phyloP scores from a whole-genome alignment of 805 yeast genomes.

The Suhomyces kilbournensis region DNA sequence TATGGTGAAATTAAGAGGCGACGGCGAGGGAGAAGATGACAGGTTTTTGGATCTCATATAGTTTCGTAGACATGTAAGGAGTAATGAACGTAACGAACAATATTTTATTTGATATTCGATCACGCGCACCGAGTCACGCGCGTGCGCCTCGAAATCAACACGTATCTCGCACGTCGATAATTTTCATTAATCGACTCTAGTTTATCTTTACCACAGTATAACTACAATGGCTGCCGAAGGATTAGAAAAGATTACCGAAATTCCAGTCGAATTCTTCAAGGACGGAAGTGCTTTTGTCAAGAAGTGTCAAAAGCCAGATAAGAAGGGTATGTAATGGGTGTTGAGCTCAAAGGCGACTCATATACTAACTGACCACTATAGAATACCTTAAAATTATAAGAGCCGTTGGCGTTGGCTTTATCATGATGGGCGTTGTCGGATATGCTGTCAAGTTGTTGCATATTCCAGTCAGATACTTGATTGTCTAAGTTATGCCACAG shows the following conservation, averaged over 20 bases:
- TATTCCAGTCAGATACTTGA: constrained; percentile 93
- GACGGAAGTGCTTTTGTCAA: constrained; percentile 87
- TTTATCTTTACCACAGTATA: background rate
- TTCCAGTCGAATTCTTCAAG: constrained; percentile 85
- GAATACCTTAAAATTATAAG: constrained; percentile 86
- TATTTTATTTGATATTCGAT: background rate
- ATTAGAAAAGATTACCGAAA: constrained; percentile 75
- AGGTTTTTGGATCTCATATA: constrained; percentile 30
- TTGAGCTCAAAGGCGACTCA: background rate
- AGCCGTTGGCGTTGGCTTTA: constrained; percentile 95
- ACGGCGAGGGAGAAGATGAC: constrained; percentile 27
- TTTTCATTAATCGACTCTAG: constrained; percentile 1
- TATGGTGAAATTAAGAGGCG: constrained; percentile 16
- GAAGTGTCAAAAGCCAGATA: constrained; percentile 91
- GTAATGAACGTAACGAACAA: background rate
- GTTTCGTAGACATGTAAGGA: constrained; percentile 1
- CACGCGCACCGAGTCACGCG: background rate
- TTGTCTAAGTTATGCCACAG: constrained; percentile 52
- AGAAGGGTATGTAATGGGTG: constrained; percentile 52
- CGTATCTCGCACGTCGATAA: constrained; percentile 5
- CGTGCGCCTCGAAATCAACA: constrained; percentile 2
- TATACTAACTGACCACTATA: constrained; percentile 15
- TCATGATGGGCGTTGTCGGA: constrained; percentile 97
- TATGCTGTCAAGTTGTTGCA: constrained; percentile 91
- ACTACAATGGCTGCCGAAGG: constrained; percentile 50